Evolutionary conservation across 169 alveolate species (phyloP), one percentile per base, ranked within the genome.

Genomic region (Plasmodium relictum): DNA sequence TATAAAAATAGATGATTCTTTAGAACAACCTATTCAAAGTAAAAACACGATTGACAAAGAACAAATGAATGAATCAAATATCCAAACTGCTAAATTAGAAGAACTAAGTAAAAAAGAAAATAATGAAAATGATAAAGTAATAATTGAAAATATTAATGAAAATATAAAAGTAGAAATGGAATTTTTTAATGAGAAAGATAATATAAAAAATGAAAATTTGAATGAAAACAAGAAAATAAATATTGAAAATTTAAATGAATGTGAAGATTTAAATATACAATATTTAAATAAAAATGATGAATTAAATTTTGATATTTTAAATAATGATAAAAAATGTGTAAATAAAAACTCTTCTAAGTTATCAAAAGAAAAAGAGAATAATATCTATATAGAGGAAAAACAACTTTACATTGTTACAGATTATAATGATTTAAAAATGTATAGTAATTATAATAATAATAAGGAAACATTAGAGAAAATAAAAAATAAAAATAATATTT

Each of bases 261-360:
- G 91, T 48, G 91, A 83, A 68, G 91, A 83, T 83, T 69, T 83
- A 68, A 71, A 83, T 62, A 83, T 83, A 83, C 66, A 83, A 66
- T 83, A 83, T 83, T 24, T 83, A 56, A 68, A 66, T 61, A 73
- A 83, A 56, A 68, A 68, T 20, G 83, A 68, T 54, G 91, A 31
- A 68, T 20, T 83, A 22, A 69, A 68, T 68, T 83, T 83, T 68
- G 91, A 62, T 20, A 39, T 5, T 6, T 63, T 72, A 52, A 72
- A 72, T 54, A 72, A 6, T 8, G 31, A 39, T 65, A 65, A 65
- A 65, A 0, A 0, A 7, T 12, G 3, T 63, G n/a, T 5, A 8
- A 61, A 58, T 68, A 83, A 68, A 22, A 39, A 68, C 37, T 7
- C 12, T 24, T 22, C 37, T n/a, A 58, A 58, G 41, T 16, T 24